phyloP scores from a whole-genome alignment of 2,329 filamentous ascomycete species.

The Talaromyces sp. region DNA sequence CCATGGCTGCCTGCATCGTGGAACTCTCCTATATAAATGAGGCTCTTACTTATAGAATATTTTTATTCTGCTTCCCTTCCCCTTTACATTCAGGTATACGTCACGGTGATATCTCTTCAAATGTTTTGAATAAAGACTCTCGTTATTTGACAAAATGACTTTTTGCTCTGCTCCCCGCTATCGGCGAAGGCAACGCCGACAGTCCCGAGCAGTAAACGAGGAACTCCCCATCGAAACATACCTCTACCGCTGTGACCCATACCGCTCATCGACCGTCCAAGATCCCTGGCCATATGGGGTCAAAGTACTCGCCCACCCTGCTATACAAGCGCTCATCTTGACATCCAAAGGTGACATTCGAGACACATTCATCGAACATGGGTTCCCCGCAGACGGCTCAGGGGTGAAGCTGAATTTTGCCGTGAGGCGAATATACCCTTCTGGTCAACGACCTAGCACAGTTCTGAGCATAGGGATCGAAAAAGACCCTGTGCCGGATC shows the following conservation, averaged over 20 bases:
- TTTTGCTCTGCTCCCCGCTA: not conserved
- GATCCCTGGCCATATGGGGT: not conserved
- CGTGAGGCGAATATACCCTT: not conserved
- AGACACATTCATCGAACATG: not conserved
- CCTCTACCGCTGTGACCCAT: not conserved
- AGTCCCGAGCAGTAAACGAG: not conserved
- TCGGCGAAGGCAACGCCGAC: not conserved
- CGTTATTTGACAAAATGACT: not conserved
- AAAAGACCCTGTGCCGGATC: not conserved
- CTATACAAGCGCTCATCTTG: not conserved
- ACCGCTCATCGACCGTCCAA: not conserved
- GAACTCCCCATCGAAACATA: not conserved
- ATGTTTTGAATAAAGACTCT: not conserved
- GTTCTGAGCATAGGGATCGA: not conserved
- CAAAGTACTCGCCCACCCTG: not conserved
- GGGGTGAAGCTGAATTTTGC: not conserved
- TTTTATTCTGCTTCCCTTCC: not conserved
- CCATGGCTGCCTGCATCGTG: slow-evolving; percentile 4
- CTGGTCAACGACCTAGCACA: not conserved
- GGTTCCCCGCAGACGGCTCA: not conserved
- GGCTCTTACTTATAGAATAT: not conserved
- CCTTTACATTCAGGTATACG: not conserved
- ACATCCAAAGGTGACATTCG: not conserved
- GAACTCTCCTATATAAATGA: not conserved
- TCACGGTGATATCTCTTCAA: not conserved